Conservation (phyloP, 179 eudicot species). For the Nepenthes alata region DNA sequence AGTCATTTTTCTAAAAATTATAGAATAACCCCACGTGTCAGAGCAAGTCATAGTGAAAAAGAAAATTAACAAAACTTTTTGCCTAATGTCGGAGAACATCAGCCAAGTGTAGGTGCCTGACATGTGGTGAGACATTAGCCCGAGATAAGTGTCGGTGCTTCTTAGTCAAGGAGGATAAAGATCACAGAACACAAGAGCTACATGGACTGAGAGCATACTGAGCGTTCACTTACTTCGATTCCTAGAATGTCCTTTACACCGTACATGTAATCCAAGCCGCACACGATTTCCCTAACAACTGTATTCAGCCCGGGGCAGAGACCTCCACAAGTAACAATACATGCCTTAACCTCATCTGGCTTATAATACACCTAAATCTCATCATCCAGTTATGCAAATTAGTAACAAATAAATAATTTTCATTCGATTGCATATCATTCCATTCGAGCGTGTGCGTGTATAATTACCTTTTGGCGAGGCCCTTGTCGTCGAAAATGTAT, state of each 20-base stretch:
- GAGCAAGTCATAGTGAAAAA: too few species aligned
- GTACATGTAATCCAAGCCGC: slow-evolving; percentile 68
- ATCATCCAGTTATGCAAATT: neutral
- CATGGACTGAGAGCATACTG: neutral
- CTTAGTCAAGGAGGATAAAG: too few species aligned
- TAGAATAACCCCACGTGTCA: too few species aligned
- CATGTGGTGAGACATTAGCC: too few species aligned
- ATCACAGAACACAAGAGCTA: too few species aligned
- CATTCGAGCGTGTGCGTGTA: neutral
- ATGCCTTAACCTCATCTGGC: slow-evolving; percentile 69
- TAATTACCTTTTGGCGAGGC: slow-evolving; percentile 71
- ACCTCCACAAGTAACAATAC: slow-evolving; percentile 89
- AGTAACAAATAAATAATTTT: neutral
- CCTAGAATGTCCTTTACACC: slow-evolving; percentile 67
- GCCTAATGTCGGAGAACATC: too few species aligned
- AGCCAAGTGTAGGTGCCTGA: too few species aligned
- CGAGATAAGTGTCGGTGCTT: too few species aligned
- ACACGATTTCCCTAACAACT: slow-evolving; percentile 78
- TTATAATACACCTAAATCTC: slow-evolving; percentile 54
- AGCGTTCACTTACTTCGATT: slow-evolving; percentile 46
- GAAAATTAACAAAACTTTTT: too few species aligned
- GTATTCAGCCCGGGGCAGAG: slow-evolving; percentile 92
- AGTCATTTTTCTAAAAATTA: too few species aligned
- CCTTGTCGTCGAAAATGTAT: slow-evolving; percentile 90
- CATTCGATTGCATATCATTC: neutral